A percentile compares a stretch with the other conserved stretches of the same genome.
Evolutionary conservation across 2,329 filamentous ascomycete species (phyloP).

Genomic region (Geosmithia putterillii): DNA sequence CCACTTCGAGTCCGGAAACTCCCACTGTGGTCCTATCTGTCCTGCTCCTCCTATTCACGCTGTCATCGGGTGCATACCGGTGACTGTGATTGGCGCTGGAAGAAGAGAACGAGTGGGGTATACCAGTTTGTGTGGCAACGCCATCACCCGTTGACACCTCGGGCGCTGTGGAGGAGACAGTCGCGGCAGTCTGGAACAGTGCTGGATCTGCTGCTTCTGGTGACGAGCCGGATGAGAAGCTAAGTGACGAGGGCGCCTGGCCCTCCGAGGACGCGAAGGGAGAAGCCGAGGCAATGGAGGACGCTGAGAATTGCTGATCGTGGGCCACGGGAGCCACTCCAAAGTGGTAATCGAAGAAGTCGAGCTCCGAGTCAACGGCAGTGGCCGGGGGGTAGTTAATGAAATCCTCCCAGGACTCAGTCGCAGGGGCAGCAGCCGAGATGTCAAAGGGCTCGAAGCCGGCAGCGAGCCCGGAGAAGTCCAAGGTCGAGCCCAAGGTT

Average conservation of each 20-base stretch:
- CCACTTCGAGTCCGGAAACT: neutral
- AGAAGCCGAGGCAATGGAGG: neutral
- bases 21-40: neutral
- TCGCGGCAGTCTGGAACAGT: slow-evolving; percentile 1
- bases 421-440: neutral
- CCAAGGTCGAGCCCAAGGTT: neutral
- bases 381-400: slow-evolving; percentile 26
- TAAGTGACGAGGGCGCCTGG: slow-evolving; percentile 11
- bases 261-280: neutral
- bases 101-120: neutral
- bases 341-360: slow-evolving; percentile 32
- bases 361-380: slow-evolving; percentile 21
- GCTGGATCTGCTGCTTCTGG: neutral
- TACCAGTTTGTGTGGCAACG: neutral
- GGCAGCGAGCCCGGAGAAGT: neutral
- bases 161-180: neutral
- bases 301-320: neutral
- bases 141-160: neutral
- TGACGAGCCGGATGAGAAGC: slow-evolving; percentile 13
- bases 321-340: slow-evolving; percentile 21
- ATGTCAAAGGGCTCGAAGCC: neutral
- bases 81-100: neutral
- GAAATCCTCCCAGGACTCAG: slow-evolving; percentile 32
- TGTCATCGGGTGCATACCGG: neutral
- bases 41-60: neutral